Base-by-base conservation (phyloP, 371 early-diverging fungal genomes). In the Circinella umbellata region DNA sequence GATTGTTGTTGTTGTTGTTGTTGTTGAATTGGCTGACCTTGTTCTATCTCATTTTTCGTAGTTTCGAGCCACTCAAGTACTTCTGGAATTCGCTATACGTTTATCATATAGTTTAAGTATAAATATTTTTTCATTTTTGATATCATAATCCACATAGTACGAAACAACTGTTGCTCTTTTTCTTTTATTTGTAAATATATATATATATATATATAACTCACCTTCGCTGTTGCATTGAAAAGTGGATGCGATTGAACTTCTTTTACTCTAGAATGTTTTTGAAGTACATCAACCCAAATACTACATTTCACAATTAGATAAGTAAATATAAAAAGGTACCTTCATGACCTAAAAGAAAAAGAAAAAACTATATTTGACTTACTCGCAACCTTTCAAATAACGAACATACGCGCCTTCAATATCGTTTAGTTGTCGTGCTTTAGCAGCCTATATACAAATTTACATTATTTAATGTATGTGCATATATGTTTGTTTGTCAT, bases 211-310 rank as follows among this genome's bases (percentile, higher is more conserved):
- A 27, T 27, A 47, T 47, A 47, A 11, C 64, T 48, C 13, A 86
- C 89, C 67, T 76, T 82, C 59, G 76, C 79, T 11, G 89, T 71
- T 4, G 73, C 61, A 1, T 75, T 14, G 67, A 89, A 90, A 9
- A 70, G 66, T 13, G 75, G 63, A 57, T 86, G 84, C 15, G 67
- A 72, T 18, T 73, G 80, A 0, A 65, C 60, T 36, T 83, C 76
- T 11, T 79, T 77, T 64, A 72, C 80, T 9, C 82, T 80, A n/a
- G 73, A 76, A 68, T 81, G 80, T n/a, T 77, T 77, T 34, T 74
- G 68, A 42, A 91, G 73, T 34, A 88, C 73, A 53, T 89, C 89
- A 4, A 85, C 57, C 61, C 88, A 72, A 46, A 92, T 89, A 61
- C 89, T 90, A 42, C 27, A 27, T 27, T 27, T 27, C 2, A 27